Evolutionary conservation across 2,329 filamentous ascomycete genomes (phyloP).

Genomic region (Aspergillus vadensis): DNA sequence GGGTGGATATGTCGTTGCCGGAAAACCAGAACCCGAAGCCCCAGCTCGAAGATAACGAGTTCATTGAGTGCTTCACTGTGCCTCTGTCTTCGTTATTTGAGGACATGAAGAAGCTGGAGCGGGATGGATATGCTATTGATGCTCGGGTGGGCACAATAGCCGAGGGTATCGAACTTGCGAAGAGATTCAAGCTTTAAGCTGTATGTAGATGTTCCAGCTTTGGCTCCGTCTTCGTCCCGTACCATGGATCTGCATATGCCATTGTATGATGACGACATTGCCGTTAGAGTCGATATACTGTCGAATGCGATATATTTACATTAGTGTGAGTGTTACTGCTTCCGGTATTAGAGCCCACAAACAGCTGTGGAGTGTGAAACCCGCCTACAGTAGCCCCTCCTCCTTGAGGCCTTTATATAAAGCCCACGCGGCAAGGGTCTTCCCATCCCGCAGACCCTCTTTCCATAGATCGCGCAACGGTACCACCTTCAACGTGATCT

Average conservation of each 20-base stretch:
- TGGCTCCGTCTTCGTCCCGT: conserved; percentile 5
- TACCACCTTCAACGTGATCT: conserved; percentile 60
- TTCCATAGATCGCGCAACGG: conserved; percentile 55
- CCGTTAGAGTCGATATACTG: not conserved
- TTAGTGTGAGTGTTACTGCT: not conserved
- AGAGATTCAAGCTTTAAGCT: conserved; percentile 41
- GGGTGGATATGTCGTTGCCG: conserved; percentile 67
- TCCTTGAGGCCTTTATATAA: conserved; percentile 56
- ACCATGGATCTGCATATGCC: not conserved
- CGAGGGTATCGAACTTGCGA: conserved; percentile 74
- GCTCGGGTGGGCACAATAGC: conserved; percentile 75
- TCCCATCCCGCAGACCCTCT: conserved; percentile 57
- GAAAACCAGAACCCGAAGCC: conserved; percentile 71
- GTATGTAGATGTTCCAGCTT: conserved; percentile 40
- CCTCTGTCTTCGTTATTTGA: conserved; percentile 65
- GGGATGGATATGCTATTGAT: conserved; percentile 75
- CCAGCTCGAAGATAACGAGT: conserved; percentile 75
- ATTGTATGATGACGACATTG: not conserved
- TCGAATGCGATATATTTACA: not conserved
- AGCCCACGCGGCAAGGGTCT: conserved; percentile 57
- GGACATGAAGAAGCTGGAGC: conserved; percentile 67
- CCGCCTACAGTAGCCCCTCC: conserved; percentile 46
- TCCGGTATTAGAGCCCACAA: not conserved
- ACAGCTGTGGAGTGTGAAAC: not conserved
- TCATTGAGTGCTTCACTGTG: conserved; percentile 76